Evolutionary conservation across 176 grass and related monocot species (phyloP), one percentile per base, ranked within the genome.

Genomic region (Avena insularis): DNA sequence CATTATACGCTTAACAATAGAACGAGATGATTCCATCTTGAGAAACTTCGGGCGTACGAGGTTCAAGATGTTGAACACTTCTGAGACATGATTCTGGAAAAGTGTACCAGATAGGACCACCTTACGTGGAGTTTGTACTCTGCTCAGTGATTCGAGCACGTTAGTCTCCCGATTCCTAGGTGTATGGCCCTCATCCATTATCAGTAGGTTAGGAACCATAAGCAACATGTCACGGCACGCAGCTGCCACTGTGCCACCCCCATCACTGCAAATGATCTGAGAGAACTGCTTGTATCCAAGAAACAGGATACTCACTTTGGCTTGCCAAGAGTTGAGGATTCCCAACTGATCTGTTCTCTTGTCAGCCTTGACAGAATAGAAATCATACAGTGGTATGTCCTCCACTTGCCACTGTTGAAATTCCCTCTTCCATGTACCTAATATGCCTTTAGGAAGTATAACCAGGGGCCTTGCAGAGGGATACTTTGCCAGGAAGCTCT

Each of bases 101-200:
- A 98, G 90, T 35, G 96, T 98, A 68, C 96, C 96, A 67, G 96
- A 98, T 57, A 98, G 92, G 70, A 98, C 96, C 76, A 98, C 96
- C 84, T 98, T 98, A 64, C 93, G 89, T 86, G 82, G 87, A 20
- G 96, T 98, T 91, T 91, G 85, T 43, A 98, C 93, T 87, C 95
- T 96, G 19, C 83, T 92, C 68, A 98, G 87, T 72, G 96, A 93
- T 53, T 85, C 90, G 76, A 94, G 84, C 23, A 96, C 92, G 84
- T 93, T 80, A 36, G 97, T 99, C 25, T 99, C 92, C 79, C 76
- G 65, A 93, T 92, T 99, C 83, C 97, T 91, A 83, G 97, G 92
- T 47, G 94, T 99, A 83, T 99, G 97, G 46, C 97, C 97, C 87
- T 99, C 97, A 11, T 99, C 97, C 25, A 99, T 81, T 86, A 99